These are phyloP conservation scores for Eleusine coracana DNA, from an alignment of 176 grass and related monocot species.

Conservation along the genomic window DNA sequence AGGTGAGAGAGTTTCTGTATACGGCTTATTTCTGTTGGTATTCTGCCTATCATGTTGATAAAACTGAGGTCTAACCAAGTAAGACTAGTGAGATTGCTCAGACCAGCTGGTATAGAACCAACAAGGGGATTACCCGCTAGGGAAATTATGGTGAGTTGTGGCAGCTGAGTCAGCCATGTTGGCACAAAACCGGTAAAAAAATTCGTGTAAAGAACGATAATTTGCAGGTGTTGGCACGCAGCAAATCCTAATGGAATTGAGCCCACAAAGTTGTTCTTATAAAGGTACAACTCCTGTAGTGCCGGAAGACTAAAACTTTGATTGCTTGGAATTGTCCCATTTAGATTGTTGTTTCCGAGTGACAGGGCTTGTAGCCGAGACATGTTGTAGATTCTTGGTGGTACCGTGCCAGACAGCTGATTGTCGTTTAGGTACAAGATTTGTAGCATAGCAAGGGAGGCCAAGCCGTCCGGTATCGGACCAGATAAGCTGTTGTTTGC, in stretches of 20 bases:
- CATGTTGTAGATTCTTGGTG: too few species aligned
- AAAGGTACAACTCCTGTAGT: neutral
- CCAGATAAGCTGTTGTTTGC: too few species aligned
- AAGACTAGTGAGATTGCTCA: constrained; percentile 1
- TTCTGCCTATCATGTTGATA: neutral
- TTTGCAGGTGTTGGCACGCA: neutral
- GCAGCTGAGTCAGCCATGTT: neutral
- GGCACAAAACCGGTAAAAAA: neutral
- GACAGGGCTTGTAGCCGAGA: too few species aligned
- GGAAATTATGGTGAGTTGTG: neutral
- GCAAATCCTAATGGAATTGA: neutral
- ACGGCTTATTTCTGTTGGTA: neutral
- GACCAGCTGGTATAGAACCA: neutral
- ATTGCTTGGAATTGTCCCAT: neutral
- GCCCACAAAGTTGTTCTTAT: neutral
- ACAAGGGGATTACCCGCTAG: neutral
- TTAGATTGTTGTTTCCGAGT: neutral
- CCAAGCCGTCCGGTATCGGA: too few species aligned
- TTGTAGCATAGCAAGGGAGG: too few species aligned
- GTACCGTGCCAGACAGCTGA: too few species aligned
- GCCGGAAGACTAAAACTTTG: neutral
- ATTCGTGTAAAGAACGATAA: neutral
- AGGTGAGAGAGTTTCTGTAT: neutral
- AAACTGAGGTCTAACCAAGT: rapidly evolving
- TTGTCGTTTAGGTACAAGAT: too few species aligned